Base-by-base conservation (phyloP, 2,329 filamentous ascomycete genomes). In the Penicillium sumatraense region DNA sequence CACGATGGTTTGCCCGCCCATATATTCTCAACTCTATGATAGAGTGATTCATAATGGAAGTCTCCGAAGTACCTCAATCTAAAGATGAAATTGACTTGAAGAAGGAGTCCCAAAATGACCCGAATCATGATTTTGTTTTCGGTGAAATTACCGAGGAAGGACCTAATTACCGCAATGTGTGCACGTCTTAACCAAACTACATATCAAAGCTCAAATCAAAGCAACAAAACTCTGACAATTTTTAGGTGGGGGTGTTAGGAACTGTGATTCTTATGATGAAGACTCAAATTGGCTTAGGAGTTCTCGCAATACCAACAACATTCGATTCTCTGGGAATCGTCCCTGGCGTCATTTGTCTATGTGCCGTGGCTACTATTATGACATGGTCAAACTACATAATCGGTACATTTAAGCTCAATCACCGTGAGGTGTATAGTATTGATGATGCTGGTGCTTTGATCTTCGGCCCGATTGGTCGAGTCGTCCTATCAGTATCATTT, bases 361-460 rank as follows among this genome's bases (percentile, higher is more conserved):
- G 74, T 6, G 56, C 63, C 3, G 71, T 82, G 26, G 75, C 71
- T 2, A 54, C 20, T 14, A 79, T 81, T 55, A 80, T 79, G 0
- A 78, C 75, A 2, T 82, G 80, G 80, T 78, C 78, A 3, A 70
- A 72, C 47, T 81, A 79, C 59, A 76, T 81, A 18, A 70, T 82
- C 7, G 80, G 64, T 7, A 40, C 41, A 2, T 84, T 84, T 71
- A 85, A 85, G 62, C 59, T 82, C 21, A 69, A 72, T 5, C 82
- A 85, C 60, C 78, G 78, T 1, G 75, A 83, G 56, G 81, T 84
- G 1, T 83, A 85, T 62, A 80, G 79, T 44, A 83, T 85, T 72
- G 82, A 82, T 40, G 82, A 85, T 53, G 82, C 81, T 0, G 82
- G 82, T 5, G 70, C 69, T 38, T 78, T 84, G 49, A 72, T 86